phyloP scores from a whole-genome alignment of 257 asterid species.

The Salvia splendens region DNA sequence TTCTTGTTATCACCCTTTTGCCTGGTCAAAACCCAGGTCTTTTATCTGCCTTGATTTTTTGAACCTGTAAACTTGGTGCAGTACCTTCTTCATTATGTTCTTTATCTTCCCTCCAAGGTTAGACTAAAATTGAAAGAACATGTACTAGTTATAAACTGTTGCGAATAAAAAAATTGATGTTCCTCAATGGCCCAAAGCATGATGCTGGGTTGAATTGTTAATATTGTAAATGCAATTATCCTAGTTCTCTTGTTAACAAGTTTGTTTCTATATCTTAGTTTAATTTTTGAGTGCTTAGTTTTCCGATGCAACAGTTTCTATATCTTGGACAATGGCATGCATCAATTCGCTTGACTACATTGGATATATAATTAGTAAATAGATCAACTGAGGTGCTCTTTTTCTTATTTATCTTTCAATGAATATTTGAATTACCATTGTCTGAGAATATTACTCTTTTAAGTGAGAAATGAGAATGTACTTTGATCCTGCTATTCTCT shows the following conservation, averaged over 20 bases:
- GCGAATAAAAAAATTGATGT: conserved; percentile 11
- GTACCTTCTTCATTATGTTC: too few species aligned
- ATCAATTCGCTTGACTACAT: neutral
- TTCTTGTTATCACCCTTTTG: neutral
- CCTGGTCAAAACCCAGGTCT: neutral
- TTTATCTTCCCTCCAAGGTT: neutral
- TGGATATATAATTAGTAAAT: conserved; percentile 8
- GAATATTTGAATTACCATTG: conserved; percentile 21
- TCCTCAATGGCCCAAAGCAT: neutral
- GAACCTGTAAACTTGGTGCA: conserved; percentile 1
- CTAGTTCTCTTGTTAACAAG: neutral
- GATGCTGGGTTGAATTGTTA: conserved; percentile 17
- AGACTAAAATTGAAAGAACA: neutral
- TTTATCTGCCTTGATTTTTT: neutral
- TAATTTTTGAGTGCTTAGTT: conserved; percentile 3
- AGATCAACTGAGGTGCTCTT: conserved; percentile 6
- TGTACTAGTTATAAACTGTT: neutral
- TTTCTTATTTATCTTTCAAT: conserved; percentile 24
- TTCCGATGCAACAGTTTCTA: neutral
- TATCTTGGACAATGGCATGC: conserved; percentile 13
- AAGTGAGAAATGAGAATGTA: neutral
- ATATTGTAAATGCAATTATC: conserved; percentile 3
- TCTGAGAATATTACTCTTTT: neutral
- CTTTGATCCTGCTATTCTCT: neutral
- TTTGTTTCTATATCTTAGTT: conserved; percentile 4